Evolutionary conservation across 768 basidiomycete genomes (phyloP).

Genomic region (Pseudohyphozyma bogoriensis): DNA sequence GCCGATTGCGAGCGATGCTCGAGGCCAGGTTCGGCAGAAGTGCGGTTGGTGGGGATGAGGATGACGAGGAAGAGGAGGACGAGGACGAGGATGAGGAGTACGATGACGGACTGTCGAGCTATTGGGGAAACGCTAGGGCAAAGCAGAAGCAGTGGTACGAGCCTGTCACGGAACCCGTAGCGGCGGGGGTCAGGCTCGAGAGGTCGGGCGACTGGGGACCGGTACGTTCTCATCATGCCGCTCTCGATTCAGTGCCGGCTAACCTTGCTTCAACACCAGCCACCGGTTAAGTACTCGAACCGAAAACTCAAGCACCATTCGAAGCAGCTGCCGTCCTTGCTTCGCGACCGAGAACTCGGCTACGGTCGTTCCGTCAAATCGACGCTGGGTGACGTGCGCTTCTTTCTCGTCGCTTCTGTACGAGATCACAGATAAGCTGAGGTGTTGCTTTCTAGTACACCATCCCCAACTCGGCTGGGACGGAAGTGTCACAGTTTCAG

Average conservation of each 20-base stretch:
- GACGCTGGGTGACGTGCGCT: constrained; percentile 4
- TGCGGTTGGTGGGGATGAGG: background rate
- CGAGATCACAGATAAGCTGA: background rate
- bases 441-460: no score
- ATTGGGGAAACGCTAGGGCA: background rate
- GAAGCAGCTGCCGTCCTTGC: constrained; percentile 2
- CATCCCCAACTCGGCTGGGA: constrained; percentile 61
- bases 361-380: background rate
- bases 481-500: constrained; percentile 53
- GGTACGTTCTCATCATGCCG: constrained; percentile 37
- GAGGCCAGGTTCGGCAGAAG: constrained; percentile 5
- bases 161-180: constrained; percentile 3
- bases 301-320: constrained; percentile 5
- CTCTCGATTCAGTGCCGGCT: background rate
- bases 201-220: constrained; percentile 71
- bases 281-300: background rate
- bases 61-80: constrained; percentile 4
- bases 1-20: constrained; percentile 11
- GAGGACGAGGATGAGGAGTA: constrained; percentile 19
- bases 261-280: background rate
- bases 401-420: background rate
- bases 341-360: constrained; percentile 16
- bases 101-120: constrained; percentile 9
- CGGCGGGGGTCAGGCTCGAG: constrained; percentile 54
- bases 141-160: constrained; percentile 21